Percentiles rank a stretch among this genome's conserved stretches.
Evolutionary conservation across 2,329 filamentous ascomycete species (phyloP).

Genomic region (Fusarium burgessii): DNA sequence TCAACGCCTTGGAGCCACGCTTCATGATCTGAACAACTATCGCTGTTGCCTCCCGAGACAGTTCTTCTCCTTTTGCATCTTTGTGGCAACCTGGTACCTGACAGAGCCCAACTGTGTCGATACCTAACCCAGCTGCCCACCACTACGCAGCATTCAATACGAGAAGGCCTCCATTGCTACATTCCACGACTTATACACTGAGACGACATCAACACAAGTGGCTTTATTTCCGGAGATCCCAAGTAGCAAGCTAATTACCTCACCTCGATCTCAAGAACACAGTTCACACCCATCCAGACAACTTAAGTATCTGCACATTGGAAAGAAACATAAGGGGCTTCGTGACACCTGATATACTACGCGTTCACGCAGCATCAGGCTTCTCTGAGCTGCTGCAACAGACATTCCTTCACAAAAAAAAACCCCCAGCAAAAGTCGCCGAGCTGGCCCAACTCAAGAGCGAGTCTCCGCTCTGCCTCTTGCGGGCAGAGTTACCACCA

Average conservation of each 20-base stretch:
- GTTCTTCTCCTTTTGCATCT: constrained; percentile 41
- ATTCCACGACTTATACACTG: constrained; percentile 15
- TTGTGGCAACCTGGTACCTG: constrained; percentile 39
- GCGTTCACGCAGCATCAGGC: constrained; percentile 33
- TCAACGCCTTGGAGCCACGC: constrained; percentile 48
- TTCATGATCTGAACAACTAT: constrained; percentile 43
- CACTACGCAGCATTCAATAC: constrained; percentile 36
- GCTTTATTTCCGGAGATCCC: neutral
- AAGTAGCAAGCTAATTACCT: constrained; percentile 5
- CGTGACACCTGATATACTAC: constrained; percentile 27
- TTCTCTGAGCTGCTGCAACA: constrained; percentile 36
- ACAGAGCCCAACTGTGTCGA: constrained; percentile 40
- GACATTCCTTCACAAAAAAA: constrained; percentile 20
- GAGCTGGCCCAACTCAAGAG: constrained; percentile 59
- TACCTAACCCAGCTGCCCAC: constrained; percentile 46
- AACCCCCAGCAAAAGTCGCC: constrained; percentile 47
- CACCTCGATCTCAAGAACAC: constrained; percentile 1
- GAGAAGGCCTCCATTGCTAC: constrained; percentile 32
- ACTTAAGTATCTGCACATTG: constrained; percentile 3
- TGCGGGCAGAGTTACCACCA: constrained; percentile 54
- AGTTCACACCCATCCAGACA: constrained; percentile 1
- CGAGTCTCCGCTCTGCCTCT: constrained; percentile 56
- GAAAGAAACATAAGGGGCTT: constrained; percentile 5
- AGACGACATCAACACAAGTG: constrained; percentile 19
- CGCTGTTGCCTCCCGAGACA: constrained; percentile 48